Conservation (phyloP, 805 yeast species). For the Schizosaccharomyces lindneri region DNA sequence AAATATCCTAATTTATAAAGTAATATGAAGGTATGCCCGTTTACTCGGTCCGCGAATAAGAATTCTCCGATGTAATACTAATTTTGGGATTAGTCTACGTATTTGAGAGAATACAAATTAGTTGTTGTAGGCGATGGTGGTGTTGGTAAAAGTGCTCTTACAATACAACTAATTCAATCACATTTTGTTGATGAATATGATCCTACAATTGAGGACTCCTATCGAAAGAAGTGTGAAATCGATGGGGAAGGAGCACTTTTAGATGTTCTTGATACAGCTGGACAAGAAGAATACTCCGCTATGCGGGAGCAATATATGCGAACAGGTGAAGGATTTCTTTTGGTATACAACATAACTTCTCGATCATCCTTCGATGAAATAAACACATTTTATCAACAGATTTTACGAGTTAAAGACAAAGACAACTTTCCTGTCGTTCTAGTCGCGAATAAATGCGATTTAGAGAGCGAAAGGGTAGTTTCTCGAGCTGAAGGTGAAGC, state of each 20-base stretch:
- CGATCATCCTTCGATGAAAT: constrained; percentile 67
- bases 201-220: constrained; percentile 69
- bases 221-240: constrained; percentile 61
- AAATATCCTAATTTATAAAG: no score
- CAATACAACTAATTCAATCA: constrained; percentile 80
- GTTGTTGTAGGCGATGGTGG: constrained; percentile 98
- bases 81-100: neutral
- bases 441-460: constrained; percentile 61
- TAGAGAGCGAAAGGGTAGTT: constrained; percentile 43
- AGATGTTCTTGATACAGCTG: constrained; percentile 92
- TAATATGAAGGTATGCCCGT: neutral
- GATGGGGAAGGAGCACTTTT: constrained; percentile 53
- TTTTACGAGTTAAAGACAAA: constrained; percentile 50
- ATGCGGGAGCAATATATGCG: constrained; percentile 60
- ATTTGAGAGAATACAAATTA: constrained; percentile 40
- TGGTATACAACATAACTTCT: constrained; percentile 74
- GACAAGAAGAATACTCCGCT: constrained; percentile 64
- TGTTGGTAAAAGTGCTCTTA: constrained; percentile 90
- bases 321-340: constrained; percentile 40
- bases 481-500: constrained; percentile 42
- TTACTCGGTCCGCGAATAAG: neutral
- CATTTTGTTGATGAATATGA: constrained; percentile 95
- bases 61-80: neutral
- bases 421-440: constrained; percentile 53
- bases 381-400: constrained; percentile 54